A percentile compares a stretch with the other conserved stretches of the same genome.
Evolutionary conservation across 2,329 filamentous ascomycete species (phyloP).

Genomic region (Phyllosticta ampelicida): DNA sequence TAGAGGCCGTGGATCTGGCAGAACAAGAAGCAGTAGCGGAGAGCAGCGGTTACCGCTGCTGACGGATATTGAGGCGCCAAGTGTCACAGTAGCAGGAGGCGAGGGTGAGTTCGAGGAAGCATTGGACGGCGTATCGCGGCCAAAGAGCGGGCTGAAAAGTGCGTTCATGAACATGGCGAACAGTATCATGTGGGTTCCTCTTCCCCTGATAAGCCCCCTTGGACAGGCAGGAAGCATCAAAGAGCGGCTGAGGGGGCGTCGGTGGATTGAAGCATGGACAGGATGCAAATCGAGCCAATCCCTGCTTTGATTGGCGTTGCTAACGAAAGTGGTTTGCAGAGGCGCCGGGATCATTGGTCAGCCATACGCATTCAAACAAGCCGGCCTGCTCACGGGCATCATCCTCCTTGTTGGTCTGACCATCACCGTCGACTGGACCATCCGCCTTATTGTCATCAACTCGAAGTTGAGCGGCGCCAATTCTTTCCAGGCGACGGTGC

Average conservation of each 20-base stretch:
- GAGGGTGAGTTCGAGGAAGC: constrained; percentile 48
- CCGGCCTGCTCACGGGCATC: constrained; percentile 71
- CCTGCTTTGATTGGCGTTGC: not conserved
- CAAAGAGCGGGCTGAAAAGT: constrained; percentile 73
- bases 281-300: not conserved
- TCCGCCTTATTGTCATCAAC: constrained; percentile 92
- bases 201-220: not conserved
- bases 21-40: constrained; percentile 28
- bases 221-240: not conserved
- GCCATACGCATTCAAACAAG: constrained; percentile 91
- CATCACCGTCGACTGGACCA: constrained; percentile 89
- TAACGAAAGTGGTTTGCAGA: constrained; percentile 17
- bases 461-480: constrained; percentile 90
- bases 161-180: constrained; percentile 99
- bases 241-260: not conserved
- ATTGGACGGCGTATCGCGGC: constrained; percentile 49
- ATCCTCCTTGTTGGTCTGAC: constrained; percentile 70
- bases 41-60: constrained; percentile 57
- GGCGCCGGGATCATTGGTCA: constrained; percentile 64
- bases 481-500: constrained; percentile 91
- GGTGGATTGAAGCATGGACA: not conserved
- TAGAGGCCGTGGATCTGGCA: constrained; percentile 18
- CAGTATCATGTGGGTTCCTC: constrained; percentile 61
- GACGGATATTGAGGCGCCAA: constrained; percentile 74
- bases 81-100: constrained; percentile 55